These are phyloP conservation scores for Acorus calamus DNA, from an alignment of 106 monocot genomes.

Conservation along the genomic window DNA sequence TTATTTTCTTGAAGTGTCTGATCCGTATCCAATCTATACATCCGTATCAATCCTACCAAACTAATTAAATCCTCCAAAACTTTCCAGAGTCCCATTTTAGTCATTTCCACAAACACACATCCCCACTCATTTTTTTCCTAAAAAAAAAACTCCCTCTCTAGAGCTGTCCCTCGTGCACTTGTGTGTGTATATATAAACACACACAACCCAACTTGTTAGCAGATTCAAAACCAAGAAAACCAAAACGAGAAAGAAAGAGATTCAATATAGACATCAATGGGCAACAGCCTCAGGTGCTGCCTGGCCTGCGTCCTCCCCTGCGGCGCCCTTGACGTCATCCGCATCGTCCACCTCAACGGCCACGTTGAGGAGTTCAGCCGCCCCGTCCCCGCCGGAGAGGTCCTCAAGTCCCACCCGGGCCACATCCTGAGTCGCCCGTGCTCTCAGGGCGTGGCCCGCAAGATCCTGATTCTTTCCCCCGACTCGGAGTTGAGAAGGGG, in stretches of 20 bases:
- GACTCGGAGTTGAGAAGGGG: constrained; percentile 50
- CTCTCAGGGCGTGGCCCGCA: constrained; percentile 22
- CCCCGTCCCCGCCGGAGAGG: constrained; percentile 36
- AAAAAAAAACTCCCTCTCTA: too few species aligned
- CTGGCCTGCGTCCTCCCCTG: constrained; percentile 67
- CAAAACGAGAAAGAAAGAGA: not conserved
- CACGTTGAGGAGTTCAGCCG: constrained; percentile 61
- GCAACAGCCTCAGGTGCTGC: constrained; percentile 58
- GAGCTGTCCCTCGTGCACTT: too few species aligned
- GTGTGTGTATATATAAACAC: too few species aligned
- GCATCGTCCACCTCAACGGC: constrained; percentile 60
- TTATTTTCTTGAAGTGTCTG: too few species aligned
- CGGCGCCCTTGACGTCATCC: constrained; percentile 49
- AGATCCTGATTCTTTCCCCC: constrained; percentile 39
- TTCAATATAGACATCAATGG: constrained; percentile 15
- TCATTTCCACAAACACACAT: too few species aligned
- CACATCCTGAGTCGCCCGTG: constrained; percentile 52
- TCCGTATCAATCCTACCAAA: too few species aligned
- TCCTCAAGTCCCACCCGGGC: constrained; percentile 49
- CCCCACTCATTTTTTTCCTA: too few species aligned
- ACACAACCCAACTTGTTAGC: too few species aligned
- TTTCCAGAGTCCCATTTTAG: too few species aligned
- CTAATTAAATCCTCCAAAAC: too few species aligned
- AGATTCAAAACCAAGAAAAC: too few species aligned
- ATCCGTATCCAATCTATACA: too few species aligned